Base-by-base conservation (phyloP, 352 stramenopile genomes). In the Phytophthora tentaculata region DNA sequence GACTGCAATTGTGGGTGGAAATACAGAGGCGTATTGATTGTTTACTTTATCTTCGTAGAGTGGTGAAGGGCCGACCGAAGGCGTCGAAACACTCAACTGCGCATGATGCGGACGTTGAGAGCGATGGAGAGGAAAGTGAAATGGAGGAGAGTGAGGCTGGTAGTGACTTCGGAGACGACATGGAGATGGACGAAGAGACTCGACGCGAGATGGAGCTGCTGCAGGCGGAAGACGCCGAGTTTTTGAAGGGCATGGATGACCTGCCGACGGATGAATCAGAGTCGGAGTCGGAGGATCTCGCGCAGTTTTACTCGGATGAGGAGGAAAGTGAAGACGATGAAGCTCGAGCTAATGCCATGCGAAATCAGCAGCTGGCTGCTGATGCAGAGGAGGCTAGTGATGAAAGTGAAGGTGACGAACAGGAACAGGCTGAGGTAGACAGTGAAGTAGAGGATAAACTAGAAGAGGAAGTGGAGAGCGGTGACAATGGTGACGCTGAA, bases 131-230 rank as follows among this genome's bases (percentile, higher is more conserved):
- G 0, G 66, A 75, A 17, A 64, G 45, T 22, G 53, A 73, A 26
- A 60, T 67, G 4, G 65, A 82, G 8, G 68, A 61, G 17, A 70
- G 67, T 29, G 69, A 77, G 5, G 60, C 37, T 35, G 68, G 59
- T 17, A 68, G 47, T 24, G 67, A 74, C 6, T 63, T 62, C 13
- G 76, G 77, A 48, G 72, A 71, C 10, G 59, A 71, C 0, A 81
- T 89, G 71, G 82, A 92, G 54, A 93, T 94, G 86, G 84, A 94
- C 56, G 86, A 96, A 57, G 84, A 89, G 59, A 94, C 84, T 62
- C 83, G 84, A 10, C 76, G 71, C 3, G 88, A 96, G 69, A 85
- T 96, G 73, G 76, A 79, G 29, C 37, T 94, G 62, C 57, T 96
- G 56, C 83, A 92, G 70, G 74, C 83, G 7, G 88, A 96, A 72